Evolutionary conservation across 179 eudicot genomes (phyloP), one percentile per base, ranked within the genome.

Genomic region (Patellifolia procumbens): DNA sequence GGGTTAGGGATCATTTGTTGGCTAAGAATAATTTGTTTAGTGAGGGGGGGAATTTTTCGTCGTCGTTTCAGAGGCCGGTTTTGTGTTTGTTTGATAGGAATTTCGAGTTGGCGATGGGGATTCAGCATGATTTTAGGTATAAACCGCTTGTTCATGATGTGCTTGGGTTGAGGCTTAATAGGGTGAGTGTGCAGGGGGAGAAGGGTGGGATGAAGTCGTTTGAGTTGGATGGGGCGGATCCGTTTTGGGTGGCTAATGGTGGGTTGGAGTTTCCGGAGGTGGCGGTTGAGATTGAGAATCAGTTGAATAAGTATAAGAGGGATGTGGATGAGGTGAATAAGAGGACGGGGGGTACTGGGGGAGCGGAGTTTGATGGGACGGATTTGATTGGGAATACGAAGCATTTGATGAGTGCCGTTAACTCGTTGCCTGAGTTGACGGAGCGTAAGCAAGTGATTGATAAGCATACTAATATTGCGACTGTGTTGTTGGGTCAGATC

Each of bases 41-140:
- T 22, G 97, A 94, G 69, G 92, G 97, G 64, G 95, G 95, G 51
- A 87, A 71, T 79, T 88, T 87, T 17, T 63, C 89, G 0, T 74
- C 85, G 59, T 88, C 97, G 1, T 89, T 92, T 71, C 96, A 92
- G 88, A 92, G 96, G 89, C 97, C 97, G 42, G 76, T 92, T 56
- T 80, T 94, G 81, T 94, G 97, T 78, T 35, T 94, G 73, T 94
- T 94, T 77, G 98, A 94, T 85, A 72, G 98, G 81, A 92, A 87
- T 73, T 92, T 94, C 1, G 98, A 94, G 89, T 74, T 94, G 75
- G 88, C 97, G 0, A 93, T 87, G 10, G 97, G 96, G 16, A 88
- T 94, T 78, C 98, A 90, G 70, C 97, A 94, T 80, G 98, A 94
- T 78, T 94, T 94, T 85, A 91, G 97, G 91, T 94, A 94, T 75